A percentile compares a stretch with the other conserved stretches of the same genome.
These are phyloP conservation scores for Phytophthora fragariaefolia DNA, from an alignment of 352 stramenopile genomes.

Conservation along the genomic window DNA sequence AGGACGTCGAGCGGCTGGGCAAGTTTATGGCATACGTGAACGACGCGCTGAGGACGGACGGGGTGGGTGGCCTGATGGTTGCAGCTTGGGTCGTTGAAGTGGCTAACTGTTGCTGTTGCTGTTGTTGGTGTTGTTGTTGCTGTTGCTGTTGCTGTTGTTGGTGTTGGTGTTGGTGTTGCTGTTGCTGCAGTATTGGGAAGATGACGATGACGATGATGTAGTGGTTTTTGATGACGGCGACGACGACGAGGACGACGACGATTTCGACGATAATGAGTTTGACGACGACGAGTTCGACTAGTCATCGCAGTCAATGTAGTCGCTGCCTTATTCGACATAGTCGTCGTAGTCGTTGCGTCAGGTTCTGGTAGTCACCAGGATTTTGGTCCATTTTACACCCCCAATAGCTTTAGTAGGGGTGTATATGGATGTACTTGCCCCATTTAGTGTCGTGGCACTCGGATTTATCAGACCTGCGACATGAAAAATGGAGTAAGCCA, in stretches of 20 bases:
- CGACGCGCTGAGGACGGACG: slow-evolving; percentile 53
- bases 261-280: slow-evolving; percentile 41
- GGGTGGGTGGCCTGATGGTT: slow-evolving; percentile 40
- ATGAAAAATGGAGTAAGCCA: too few relatives aligned
- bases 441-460: too few relatives aligned
- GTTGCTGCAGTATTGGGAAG: slow-evolving; percentile 46
- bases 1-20: slow-evolving; percentile 55
- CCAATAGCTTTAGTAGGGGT: too few relatives aligned
- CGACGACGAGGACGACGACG: slow-evolving; percentile 30
- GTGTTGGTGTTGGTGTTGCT: too few relatives aligned
- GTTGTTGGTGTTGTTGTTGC: background rate
- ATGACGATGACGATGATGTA: slow-evolving; percentile 39
- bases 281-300: slow-evolving; percentile 40
- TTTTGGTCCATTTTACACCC: too few relatives aligned
- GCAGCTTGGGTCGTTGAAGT: background rate
- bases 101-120: slow-evolving; percentile 6
- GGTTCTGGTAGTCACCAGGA: too few relatives aligned
- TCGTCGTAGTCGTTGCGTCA: too few relatives aligned
- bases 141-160: slow-evolving; percentile 7
- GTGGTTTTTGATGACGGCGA: slow-evolving; percentile 17
- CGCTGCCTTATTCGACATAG: too few relatives aligned
- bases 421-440: too few relatives aligned
- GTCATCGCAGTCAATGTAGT: too few relatives aligned
- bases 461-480: too few relatives aligned
- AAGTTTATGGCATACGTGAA: slow-evolving; percentile 73